These are phyloP conservation scores for Podospora australis DNA, from an alignment of 495 filamentous ascomycete genomes.

Conservation along the genomic window DNA sequence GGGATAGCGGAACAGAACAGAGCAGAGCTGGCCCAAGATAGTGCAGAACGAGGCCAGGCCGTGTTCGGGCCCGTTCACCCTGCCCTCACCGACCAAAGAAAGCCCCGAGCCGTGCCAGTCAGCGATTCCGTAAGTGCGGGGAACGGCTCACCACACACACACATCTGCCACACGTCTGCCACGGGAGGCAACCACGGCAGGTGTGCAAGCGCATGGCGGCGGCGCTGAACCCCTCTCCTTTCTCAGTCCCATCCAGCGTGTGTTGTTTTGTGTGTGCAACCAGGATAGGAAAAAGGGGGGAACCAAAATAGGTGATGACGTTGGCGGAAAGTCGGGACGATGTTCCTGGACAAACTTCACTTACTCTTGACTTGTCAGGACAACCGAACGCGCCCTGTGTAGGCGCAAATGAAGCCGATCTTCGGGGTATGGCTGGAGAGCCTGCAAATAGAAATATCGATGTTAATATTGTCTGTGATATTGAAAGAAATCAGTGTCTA, in stretches of 20 bases:
- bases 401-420: conserved; percentile 57
- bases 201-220: too few species aligned
- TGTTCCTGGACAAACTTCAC: conserved; percentile 15
- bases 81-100: neutral
- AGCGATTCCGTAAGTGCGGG: neutral
- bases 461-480: neutral
- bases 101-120: neutral
- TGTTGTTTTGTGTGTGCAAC: too few species aligned
- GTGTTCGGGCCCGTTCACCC: conserved; percentile 1
- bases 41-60: neutral
- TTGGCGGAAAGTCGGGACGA: neutral
- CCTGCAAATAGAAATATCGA: conserved; percentile 19
- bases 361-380: conserved; percentile 70
- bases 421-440: conserved; percentile 45
- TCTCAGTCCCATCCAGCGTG: too few species aligned
- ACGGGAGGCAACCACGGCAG: too few species aligned
- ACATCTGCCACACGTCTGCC: too few species aligned
- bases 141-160: neutral
- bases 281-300: neutral
- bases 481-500: neutral
- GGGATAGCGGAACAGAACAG: neutral
- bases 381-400: conserved; percentile 78
- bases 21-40: too few species aligned
- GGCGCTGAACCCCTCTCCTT: too few species aligned
- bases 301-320: neutral